Conservation (phyloP, 805 yeast species). For the Lachancea sp. region DNA sequence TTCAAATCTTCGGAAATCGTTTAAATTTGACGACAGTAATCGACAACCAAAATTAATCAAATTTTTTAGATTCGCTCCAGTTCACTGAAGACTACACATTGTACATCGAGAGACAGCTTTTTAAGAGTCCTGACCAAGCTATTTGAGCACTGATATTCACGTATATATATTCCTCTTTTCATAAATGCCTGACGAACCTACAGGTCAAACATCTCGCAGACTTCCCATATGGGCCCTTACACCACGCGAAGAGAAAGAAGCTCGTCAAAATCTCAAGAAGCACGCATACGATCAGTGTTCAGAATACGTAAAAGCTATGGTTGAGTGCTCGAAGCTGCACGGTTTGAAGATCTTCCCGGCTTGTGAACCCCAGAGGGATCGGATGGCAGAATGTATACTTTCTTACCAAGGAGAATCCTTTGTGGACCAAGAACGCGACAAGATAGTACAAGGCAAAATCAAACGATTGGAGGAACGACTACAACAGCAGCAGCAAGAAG, state of each 20-base stretch:
- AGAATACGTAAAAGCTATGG: slow-evolving; percentile 57
- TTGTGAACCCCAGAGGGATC: slow-evolving; percentile 53
- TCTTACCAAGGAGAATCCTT: slow-evolving; percentile 54
- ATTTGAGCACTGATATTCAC: not conserved
- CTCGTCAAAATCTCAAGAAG: slow-evolving; percentile 63
- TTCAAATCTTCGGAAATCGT: not conserved
- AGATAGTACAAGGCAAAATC: slow-evolving; percentile 53
- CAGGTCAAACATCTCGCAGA: slow-evolving; percentile 25
- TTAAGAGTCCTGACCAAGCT: no score
- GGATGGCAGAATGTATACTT: slow-evolving; percentile 57
- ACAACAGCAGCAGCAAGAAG: slow-evolving; percentile 6
- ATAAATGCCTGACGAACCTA: not conserved
- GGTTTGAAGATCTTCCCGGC: slow-evolving; percentile 63
- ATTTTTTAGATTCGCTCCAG: no score
- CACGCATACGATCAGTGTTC: slow-evolving; percentile 63
- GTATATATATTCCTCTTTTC: not conserved
- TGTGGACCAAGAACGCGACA: slow-evolving; percentile 64
- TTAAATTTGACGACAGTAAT: not conserved
- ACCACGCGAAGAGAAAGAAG: slow-evolving; percentile 69
- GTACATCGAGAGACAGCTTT: no score
- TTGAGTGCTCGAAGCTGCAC: slow-evolving; percentile 55
- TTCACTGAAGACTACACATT: no score
- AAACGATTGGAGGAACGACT: slow-evolving; percentile 31
- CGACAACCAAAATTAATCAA: no score
- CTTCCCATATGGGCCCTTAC: slow-evolving; percentile 72